Conservation (phyloP, 208 protist genomes). For the Trypanosoma grayi region DNA sequence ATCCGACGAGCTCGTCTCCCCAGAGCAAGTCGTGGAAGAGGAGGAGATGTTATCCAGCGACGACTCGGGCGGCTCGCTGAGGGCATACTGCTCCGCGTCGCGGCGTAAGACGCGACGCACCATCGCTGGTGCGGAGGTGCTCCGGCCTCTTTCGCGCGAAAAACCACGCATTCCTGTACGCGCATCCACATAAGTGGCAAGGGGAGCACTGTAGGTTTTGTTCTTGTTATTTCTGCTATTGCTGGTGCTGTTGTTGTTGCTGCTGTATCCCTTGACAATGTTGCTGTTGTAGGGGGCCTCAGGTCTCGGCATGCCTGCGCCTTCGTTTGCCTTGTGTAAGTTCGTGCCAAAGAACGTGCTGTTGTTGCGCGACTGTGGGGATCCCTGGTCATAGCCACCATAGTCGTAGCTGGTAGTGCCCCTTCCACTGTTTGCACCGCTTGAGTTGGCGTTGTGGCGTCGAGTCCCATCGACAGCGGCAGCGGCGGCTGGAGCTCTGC, state of each 20-base stretch:
- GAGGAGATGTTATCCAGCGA: background rate
- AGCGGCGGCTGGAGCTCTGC: background rate
- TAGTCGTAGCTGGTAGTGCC: background rate
- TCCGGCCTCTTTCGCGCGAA: background rate
- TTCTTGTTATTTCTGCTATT: background rate
- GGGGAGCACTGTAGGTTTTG: background rate
- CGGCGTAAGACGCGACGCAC: background rate
- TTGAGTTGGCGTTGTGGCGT: background rate
- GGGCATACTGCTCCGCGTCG: background rate
- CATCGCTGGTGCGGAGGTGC: background rate
- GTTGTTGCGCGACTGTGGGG: background rate
- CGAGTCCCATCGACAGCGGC: background rate
- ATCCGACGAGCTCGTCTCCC: background rate
- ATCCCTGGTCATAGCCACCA: constrained; percentile 9
- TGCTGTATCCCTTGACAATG: background rate
- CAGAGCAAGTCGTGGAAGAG: background rate
- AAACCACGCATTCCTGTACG: background rate
- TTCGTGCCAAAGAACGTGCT: background rate
- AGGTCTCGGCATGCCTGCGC: background rate
- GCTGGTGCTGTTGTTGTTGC: background rate
- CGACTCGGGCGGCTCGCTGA: background rate
- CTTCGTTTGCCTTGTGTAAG: background rate
- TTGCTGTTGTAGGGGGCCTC: background rate
- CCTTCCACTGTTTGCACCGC: background rate
- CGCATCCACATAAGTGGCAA: background rate